phyloP scores from a whole-genome alignment of 331 rosid species.

The Malus hybrid region DNA sequence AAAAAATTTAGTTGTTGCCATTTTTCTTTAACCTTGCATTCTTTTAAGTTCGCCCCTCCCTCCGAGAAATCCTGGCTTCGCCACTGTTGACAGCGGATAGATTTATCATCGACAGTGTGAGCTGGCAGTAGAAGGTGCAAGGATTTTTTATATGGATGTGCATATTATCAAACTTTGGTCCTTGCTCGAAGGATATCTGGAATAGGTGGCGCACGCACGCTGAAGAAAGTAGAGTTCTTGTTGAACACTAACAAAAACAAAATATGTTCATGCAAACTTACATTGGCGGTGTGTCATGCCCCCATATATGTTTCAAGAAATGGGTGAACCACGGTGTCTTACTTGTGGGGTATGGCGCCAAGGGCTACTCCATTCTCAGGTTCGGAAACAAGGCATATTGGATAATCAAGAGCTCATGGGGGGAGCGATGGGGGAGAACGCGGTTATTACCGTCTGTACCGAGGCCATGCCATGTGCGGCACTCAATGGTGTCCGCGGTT shows the following conservation, averaged over 20 bases:
- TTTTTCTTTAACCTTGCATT: too few relatives aligned
- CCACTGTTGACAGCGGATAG: too few relatives aligned
- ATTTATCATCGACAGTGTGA: not conserved
- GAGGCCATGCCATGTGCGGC: conserved; percentile 73
- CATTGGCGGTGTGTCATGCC: conserved; percentile 88
- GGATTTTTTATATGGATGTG: conserved; percentile 11
- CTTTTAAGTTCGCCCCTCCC: too few relatives aligned
- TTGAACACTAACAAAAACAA: not conserved
- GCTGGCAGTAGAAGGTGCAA: conserved; percentile 13
- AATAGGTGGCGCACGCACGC: conserved; percentile 11
- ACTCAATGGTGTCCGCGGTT: conserved; percentile 74
- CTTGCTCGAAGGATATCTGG: conserved; percentile 14
- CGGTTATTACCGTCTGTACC: conserved; percentile 62
- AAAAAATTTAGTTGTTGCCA: too few relatives aligned
- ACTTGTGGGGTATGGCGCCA: conserved; percentile 59
- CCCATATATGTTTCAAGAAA: conserved; percentile 63
- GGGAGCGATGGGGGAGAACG: conserved; percentile 54
- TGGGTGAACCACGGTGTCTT: conserved; percentile 66
- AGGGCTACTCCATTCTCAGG: conserved; percentile 70
- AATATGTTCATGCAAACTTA: conserved; percentile 78
- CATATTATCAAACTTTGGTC: not conserved
- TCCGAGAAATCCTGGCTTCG: too few relatives aligned
- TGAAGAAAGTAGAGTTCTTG: conserved; percentile 4
- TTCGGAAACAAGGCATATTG: conserved; percentile 21
- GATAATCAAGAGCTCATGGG: too few relatives aligned